Conservation (phyloP, 2,329 filamentous ascomycete genomes). For the Trichophyton equinum region DNA sequence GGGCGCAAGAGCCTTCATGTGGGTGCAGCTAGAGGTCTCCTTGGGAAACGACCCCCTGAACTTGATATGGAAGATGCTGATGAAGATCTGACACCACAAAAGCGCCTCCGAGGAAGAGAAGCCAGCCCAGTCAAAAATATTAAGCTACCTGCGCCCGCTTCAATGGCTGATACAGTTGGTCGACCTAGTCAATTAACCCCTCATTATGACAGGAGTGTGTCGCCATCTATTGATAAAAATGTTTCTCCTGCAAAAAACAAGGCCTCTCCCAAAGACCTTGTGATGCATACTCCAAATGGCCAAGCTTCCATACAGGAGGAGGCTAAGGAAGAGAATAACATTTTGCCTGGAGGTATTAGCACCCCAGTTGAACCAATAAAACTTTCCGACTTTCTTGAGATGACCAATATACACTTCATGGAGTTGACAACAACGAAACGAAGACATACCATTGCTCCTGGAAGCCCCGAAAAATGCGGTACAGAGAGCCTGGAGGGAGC, state of each 20-base stretch:
- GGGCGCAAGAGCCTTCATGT: slow-evolving; percentile 66
- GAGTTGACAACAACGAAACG: slow-evolving; percentile 94
- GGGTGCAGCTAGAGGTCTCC: slow-evolving; percentile 57
- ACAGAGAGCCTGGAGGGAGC: slow-evolving; percentile 15
- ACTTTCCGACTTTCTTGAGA: slow-evolving; percentile 81
- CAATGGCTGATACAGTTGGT: slow-evolving; percentile 54
- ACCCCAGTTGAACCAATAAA: slow-evolving; percentile 50
- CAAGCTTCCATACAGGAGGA: background rate
- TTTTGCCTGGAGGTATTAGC: background rate
- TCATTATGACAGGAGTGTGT: slow-evolving; percentile 26
- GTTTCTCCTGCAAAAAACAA: slow-evolving; percentile 12
- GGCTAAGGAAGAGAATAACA: background rate
- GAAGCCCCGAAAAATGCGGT: slow-evolving; percentile 24
- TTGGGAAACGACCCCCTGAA: slow-evolving; percentile 62
- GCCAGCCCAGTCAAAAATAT: slow-evolving; percentile 67
- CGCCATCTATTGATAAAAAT: slow-evolving; percentile 16
- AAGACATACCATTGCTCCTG: slow-evolving; percentile 64
- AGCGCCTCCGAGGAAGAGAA: slow-evolving; percentile 58
- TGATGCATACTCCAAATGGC: slow-evolving; percentile 39
- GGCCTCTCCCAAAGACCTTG: slow-evolving; percentile 46
- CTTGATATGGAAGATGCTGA: slow-evolving; percentile 51
- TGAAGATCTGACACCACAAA: slow-evolving; percentile 48
- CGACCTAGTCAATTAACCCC: slow-evolving; percentile 40
- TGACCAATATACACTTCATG: slow-evolving; percentile 97
- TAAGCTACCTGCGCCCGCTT: slow-evolving; percentile 54